Evolutionary conservation across 2,329 filamentous ascomycete genomes (phyloP).

Genomic region (Fusarium sterilihyphosum): DNA sequence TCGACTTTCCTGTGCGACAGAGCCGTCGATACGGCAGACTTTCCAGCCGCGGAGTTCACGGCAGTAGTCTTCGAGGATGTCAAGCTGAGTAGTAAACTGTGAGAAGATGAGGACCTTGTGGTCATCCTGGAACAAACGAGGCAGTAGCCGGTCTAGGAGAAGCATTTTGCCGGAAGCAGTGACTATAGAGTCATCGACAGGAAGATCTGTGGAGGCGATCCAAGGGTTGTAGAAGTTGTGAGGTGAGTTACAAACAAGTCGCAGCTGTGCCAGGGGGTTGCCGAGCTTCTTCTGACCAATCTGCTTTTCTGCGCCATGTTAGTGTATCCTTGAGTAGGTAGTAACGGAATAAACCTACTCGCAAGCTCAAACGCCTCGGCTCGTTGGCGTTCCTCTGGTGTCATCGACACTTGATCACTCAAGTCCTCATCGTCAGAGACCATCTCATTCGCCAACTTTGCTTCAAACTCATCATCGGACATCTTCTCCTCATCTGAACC

Average conservation of each 20-base stretch:
- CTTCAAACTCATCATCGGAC: slow-evolving; percentile 86
- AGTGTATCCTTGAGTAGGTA: slow-evolving; percentile 36
- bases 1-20: slow-evolving; percentile 78
- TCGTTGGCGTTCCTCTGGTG: slow-evolving; percentile 70
- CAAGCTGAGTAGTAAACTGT: slow-evolving; percentile 94
- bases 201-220: slow-evolving; percentile 65
- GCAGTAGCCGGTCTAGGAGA: slow-evolving; percentile 86
- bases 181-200: slow-evolving; percentile 82
- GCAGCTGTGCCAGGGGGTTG: slow-evolving; percentile 91
- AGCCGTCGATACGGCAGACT: slow-evolving; percentile 90
- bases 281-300: slow-evolving; percentile 92
- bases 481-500: slow-evolving; percentile 70
- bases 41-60: slow-evolving; percentile 79
- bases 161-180: slow-evolving; percentile 96
- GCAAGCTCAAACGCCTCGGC: slow-evolving; percentile 78
- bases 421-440: slow-evolving; percentile 53
- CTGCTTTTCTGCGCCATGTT: slow-evolving; percentile 70
- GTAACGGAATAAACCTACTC: slow-evolving; percentile 61
- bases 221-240: slow-evolving; percentile 98
- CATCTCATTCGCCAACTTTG: slow-evolving; percentile 74
- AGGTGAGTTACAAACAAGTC: slow-evolving; percentile 90
- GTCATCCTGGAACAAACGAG: slow-evolving; percentile 74
- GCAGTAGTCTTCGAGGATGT: slow-evolving; percentile 90
- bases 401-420: slow-evolving; percentile 43
- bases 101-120: slow-evolving; percentile 97